Conservation (phyloP, 2,329 filamentous ascomycete species). For the Cytospora mali region DNA sequence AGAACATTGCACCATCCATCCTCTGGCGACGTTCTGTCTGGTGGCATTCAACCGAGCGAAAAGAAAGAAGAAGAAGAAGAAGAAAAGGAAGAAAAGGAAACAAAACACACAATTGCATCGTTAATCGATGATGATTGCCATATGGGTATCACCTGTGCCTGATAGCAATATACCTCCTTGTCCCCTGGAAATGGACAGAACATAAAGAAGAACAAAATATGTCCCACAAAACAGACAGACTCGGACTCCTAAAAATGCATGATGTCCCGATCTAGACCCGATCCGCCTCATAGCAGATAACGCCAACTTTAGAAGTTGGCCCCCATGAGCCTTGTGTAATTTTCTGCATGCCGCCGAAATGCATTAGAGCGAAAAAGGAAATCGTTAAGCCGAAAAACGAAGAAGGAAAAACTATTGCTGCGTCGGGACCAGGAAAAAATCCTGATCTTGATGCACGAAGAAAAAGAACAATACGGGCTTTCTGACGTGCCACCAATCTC, state of each 20-base stretch:
- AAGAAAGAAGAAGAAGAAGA: no score
- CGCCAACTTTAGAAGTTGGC: no score
- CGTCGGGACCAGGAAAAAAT: no score
- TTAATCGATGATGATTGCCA: not conserved
- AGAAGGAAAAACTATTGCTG: not conserved
- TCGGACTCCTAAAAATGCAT: constrained; percentile 3
- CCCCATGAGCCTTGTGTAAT: not conserved
- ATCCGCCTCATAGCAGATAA: constrained; percentile 1
- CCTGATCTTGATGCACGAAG: not conserved
- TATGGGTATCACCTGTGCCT: constrained; percentile 32
- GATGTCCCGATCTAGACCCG: not conserved
- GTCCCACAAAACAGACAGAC: not conserved
- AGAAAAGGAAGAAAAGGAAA: not conserved
- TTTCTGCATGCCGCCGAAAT: not conserved
- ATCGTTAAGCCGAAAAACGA: not conserved
- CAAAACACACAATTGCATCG: not conserved
- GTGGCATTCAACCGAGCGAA: no score
- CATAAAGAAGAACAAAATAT: not conserved
- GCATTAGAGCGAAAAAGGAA: not conserved
- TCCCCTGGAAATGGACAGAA: not conserved
- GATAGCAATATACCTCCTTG: constrained; percentile 24
- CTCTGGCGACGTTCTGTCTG: not conserved
- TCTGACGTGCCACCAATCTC: no score
- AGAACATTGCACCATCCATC: not conserved
- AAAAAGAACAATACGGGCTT: not conserved